Evolutionary conservation across 2,329 filamentous ascomycete genomes (phyloP).

Genomic region (Alternaria tenuissima): DNA sequence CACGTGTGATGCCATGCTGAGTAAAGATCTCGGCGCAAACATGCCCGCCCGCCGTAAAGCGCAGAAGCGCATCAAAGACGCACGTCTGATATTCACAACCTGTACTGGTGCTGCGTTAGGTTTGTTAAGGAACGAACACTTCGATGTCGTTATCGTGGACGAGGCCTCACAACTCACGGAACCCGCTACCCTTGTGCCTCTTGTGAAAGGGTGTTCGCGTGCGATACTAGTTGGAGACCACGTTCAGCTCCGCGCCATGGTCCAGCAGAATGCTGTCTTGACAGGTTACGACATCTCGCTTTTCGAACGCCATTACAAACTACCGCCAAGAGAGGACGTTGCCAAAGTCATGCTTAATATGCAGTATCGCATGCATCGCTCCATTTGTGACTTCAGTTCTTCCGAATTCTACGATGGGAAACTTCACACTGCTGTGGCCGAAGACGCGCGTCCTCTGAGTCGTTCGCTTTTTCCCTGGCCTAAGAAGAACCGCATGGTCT

Average conservation of each 20-base stretch:
- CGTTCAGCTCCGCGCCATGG: background rate
- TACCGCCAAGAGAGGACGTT: background rate
- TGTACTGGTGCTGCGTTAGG: no score
- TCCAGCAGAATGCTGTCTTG: background rate
- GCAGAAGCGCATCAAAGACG: no score
- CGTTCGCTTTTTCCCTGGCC: background rate
- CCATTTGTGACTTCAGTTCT: background rate
- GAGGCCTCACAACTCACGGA: no score
- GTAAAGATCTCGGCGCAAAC: constrained; percentile 16
- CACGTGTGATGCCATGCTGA: constrained; percentile 45
- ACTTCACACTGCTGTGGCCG: background rate
- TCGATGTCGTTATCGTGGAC: no score
- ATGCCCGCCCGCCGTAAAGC: background rate
- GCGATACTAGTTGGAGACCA: background rate
- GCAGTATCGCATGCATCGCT: background rate
- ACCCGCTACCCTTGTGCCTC: no score
- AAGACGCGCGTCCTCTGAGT: background rate
- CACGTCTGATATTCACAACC: no score
- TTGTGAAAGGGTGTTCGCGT: no score
- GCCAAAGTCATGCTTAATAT: background rate
- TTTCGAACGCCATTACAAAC: background rate
- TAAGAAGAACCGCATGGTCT: background rate
- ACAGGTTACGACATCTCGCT: background rate
- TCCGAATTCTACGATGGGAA: background rate
- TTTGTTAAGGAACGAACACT: no score